Conservation (phyloP, 495 filamentous ascomycete genomes). For the Chaetomium fimeti region DNA sequence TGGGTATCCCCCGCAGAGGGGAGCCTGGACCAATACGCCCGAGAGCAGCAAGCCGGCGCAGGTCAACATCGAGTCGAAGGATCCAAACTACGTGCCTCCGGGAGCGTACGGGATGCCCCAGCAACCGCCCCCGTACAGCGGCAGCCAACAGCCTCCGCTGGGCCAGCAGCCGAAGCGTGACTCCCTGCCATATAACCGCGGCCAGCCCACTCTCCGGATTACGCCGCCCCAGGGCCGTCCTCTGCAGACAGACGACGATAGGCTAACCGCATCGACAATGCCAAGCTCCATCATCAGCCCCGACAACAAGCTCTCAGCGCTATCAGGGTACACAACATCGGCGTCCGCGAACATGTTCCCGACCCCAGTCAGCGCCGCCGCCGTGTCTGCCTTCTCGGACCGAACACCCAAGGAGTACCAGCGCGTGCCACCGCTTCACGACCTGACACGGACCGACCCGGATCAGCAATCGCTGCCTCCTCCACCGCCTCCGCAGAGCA, state of each 20-base stretch:
- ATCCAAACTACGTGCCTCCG: constrained; percentile 60
- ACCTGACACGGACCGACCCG: constrained; percentile 50
- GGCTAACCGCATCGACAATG: constrained; percentile 49
- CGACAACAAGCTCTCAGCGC: constrained; percentile 54
- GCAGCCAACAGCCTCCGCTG: constrained; percentile 25
- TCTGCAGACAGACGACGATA: constrained; percentile 50
- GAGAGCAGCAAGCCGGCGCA: constrained; percentile 59
- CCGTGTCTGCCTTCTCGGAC: constrained; percentile 45
- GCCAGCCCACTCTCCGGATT: constrained; percentile 52
- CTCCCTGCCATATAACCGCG: constrained; percentile 51
- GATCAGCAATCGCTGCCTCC: constrained; percentile 31
- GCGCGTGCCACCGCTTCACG: constrained; percentile 55
- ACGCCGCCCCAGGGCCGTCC: constrained; percentile 55
- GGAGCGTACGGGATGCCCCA: constrained; percentile 58
- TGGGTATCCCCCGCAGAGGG: constrained; percentile 75
- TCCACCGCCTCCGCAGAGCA: constrained; percentile 30
- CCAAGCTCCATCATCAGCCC: constrained; percentile 53
- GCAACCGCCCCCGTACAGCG: constrained; percentile 37
- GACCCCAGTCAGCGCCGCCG: constrained; percentile 54
- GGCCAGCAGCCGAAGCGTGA: constrained; percentile 48
- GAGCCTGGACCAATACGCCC: constrained; percentile 63
- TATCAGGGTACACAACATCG: constrained; percentile 46
- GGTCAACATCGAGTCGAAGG: constrained; percentile 83
- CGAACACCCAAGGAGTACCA: constrained; percentile 53
- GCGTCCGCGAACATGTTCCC: constrained; percentile 48